These are phyloP conservation scores for Colletotrichum echinochloae DNA, from an alignment of 2,329 filamentous ascomycete species.

Conservation along the genomic window DNA sequence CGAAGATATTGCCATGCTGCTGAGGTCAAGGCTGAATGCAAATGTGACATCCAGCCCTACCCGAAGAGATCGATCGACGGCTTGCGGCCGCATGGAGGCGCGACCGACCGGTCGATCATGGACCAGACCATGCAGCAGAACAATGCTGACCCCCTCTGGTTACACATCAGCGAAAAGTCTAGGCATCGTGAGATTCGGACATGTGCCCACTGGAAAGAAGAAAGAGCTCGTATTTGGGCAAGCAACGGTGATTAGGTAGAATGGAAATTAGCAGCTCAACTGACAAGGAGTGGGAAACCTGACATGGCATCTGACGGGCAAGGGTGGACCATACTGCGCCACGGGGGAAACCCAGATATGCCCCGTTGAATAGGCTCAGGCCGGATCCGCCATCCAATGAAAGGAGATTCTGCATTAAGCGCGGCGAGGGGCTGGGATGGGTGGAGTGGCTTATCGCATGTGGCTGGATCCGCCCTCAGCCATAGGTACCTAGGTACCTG, in stretches of 20 bases:
- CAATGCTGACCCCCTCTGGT: neutral
- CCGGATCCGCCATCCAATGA: slow-evolving; percentile 12
- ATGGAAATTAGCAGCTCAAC: slow-evolving; percentile 4
- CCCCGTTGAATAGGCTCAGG: slow-evolving; percentile 20
- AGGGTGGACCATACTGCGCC: slow-evolving; percentile 20
- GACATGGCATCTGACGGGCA: slow-evolving; percentile 5
- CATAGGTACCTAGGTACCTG: slow-evolving; percentile 5
- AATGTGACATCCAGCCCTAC: slow-evolving; percentile 6
- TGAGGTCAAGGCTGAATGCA: slow-evolving; percentile 30
- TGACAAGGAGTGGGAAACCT: neutral
- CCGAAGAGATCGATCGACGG: slow-evolving; percentile 30
- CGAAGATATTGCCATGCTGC: slow-evolving; percentile 12
- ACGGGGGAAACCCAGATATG: neutral
- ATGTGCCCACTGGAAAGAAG: neutral
- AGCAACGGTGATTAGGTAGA: neutral
- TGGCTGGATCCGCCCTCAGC: slow-evolving; percentile 29
- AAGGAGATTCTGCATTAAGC: neutral
- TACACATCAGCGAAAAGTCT: neutral
- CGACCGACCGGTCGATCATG: slow-evolving; percentile 23
- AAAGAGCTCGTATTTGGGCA: slow-evolving; percentile 11
- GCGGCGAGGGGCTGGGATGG: neutral
- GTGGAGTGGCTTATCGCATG: slow-evolving; percentile 17
- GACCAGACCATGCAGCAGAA: neutral
- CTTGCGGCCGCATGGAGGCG: slow-evolving; percentile 9
- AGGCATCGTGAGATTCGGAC: neutral